These are phyloP conservation scores for Blepharisma japonicum DNA, from an alignment of 73 alveolate genomes.

Conservation along the genomic window DNA sequence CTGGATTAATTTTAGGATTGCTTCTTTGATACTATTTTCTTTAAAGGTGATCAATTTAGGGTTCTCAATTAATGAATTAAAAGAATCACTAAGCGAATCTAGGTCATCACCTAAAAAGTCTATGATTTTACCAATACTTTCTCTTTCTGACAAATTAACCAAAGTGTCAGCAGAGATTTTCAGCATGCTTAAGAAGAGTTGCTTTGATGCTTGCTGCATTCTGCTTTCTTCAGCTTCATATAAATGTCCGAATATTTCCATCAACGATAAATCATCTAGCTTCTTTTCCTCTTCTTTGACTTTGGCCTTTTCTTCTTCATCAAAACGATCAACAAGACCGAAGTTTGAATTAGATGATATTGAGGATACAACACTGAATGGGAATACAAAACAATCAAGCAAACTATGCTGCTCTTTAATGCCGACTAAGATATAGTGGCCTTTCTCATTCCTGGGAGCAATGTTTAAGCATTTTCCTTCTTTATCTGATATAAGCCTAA, in stretches of 20 bases:
- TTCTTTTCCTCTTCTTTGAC: background rate
- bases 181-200: background rate
- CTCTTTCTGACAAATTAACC: no score
- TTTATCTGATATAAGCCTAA: conserved; percentile 8
- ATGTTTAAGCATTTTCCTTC: background rate
- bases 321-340: conserved; percentile 17
- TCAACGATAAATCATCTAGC: background rate
- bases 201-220: background rate
- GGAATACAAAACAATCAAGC: background rate
- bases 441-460: conserved; percentile 2
- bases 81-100: background rate
- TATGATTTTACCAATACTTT: no score
- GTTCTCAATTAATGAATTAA: background rate
- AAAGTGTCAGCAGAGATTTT: background rate
- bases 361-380: background rate
- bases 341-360: background rate
- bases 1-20: background rate
- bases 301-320: background rate
- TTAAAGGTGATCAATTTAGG: background rate
- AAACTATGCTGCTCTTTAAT: background rate
- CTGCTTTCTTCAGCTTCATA: conserved; percentile 6
- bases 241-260: background rate
- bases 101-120: no score
- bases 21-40: background rate
- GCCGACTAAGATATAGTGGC: background rate